Conservation (phyloP, 2,329 filamentous ascomycete genomes). For the Clonostachys rhizophaga region DNA sequence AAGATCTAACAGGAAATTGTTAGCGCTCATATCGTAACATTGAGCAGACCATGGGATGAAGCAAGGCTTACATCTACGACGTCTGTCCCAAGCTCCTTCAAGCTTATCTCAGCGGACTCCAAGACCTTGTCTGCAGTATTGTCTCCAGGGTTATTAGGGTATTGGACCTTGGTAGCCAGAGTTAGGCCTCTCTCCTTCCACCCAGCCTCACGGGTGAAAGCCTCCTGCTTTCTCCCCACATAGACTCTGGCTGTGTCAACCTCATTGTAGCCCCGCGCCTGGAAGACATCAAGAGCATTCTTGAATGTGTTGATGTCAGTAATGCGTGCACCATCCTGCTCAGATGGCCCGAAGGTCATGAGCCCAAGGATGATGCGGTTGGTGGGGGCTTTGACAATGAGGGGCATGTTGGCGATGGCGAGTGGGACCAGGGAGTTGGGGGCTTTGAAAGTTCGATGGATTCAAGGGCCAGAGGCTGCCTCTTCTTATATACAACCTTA, state of each 20-base stretch:
- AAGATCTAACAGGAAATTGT: constrained; percentile 18
- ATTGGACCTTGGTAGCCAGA: constrained; percentile 71
- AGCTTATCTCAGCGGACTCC: constrained; percentile 59
- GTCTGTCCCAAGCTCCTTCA: constrained; percentile 69
- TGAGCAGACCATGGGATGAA: neutral
- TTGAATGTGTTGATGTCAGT: constrained; percentile 64
- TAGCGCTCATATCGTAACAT: neutral
- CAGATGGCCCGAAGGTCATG: constrained; percentile 77
- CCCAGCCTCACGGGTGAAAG: constrained; percentile 66
- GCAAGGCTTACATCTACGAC: constrained; percentile 56
- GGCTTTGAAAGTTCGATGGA: neutral
- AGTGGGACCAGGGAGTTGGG: neutral
- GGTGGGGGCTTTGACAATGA: constrained; percentile 38
- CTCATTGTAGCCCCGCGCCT: constrained; percentile 76
- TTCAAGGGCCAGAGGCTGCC: neutral
- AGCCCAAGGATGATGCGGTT: constrained; percentile 75
- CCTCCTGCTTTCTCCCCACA: constrained; percentile 69
- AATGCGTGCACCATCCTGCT: constrained; percentile 61
- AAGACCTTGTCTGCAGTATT: constrained; percentile 63
- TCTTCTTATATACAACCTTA: neutral
- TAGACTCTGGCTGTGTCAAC: constrained; percentile 81
- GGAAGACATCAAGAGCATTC: constrained; percentile 68
- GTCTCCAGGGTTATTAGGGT: constrained; percentile 52
- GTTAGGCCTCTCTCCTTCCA: constrained; percentile 78
- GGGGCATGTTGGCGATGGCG: constrained; percentile 32